phyloP scores from a whole-genome alignment of 805 yeast species.

The Wickerhamomyces ciferrii region DNA sequence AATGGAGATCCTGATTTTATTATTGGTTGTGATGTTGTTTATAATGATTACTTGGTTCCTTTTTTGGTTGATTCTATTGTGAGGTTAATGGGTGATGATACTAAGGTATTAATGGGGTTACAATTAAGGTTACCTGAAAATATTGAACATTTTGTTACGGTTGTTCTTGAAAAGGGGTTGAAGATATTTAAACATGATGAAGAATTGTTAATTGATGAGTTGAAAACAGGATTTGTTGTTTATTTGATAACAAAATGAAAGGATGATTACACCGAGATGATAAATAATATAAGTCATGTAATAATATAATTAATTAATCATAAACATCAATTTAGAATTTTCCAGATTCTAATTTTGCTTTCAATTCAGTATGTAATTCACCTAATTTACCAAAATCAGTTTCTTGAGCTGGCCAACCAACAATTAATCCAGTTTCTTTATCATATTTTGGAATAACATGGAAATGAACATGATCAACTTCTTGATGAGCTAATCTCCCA shows the following conservation, averaged over 20 bases:
- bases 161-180: conserved; percentile 27
- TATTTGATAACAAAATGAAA: conserved; percentile 18
- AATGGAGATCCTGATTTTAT: conserved; percentile 36
- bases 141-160: conserved; percentile 38
- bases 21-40: conserved; percentile 61
- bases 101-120: conserved; percentile 38
- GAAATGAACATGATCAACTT: conserved; percentile 93
- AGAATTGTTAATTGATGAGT: conserved; percentile 22
- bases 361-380: conserved; percentile 56
- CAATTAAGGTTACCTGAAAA: conserved; percentile 52
- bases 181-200: conserved; percentile 29
- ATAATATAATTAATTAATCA: no score
- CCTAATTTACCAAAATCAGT: conserved; percentile 74
- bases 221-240: conserved; percentile 40
- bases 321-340: conserved; percentile 6
- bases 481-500: conserved; percentile 93
- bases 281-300: no score
- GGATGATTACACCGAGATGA: not conserved
- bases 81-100: conserved; percentile 25
- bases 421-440: conserved; percentile 66
- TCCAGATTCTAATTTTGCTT: conserved; percentile 32
- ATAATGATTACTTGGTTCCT: conserved; percentile 54
- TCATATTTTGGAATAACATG: conserved; percentile 91
- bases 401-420: conserved; percentile 92
- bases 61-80: conserved; percentile 40